A percentile compares a stretch with the other conserved stretches of the same genome.
These are phyloP conservation scores for Pugionium dolabratum DNA, from an alignment of 345 rosid species.

Conservation along the genomic window DNA sequence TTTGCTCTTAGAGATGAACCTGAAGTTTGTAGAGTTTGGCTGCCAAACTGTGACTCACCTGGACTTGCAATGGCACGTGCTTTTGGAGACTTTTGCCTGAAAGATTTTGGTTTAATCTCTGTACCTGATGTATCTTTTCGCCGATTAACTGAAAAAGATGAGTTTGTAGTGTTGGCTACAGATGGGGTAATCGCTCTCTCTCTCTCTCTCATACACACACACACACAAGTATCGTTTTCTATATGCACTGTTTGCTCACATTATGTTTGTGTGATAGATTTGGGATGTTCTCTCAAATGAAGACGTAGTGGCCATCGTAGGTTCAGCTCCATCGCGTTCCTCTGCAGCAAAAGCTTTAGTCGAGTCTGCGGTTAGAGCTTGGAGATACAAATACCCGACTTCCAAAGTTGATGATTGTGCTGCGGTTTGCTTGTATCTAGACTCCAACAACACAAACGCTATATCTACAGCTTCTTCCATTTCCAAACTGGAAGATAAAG, in stretches of 20 bases:
- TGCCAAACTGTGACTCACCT: conserved; percentile 83
- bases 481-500: conserved; percentile 37
- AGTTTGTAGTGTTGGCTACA: conserved; percentile 85
- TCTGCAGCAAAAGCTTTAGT: conserved; percentile 72
- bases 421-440: conserved; percentile 74
- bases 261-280: conserved; percentile 45
- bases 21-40: conserved; percentile 91
- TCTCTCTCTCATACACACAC: not conserved
- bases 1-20: conserved; percentile 94
- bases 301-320: conserved; percentile 41
- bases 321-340: conserved; percentile 64
- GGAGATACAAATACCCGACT: conserved; percentile 87
- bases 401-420: conserved; percentile 49
- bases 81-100: not conserved
- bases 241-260: not conserved
- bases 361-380: conserved; percentile 74
- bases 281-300: conserved; percentile 86
- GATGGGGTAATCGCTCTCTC: conserved; percentile 62
- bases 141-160: conserved; percentile 66
- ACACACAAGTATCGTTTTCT: not conserved
- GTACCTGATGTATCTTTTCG: conserved; percentile 80
- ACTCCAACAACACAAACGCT: conserved; percentile 42
- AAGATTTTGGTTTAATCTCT: conserved; percentile 44
- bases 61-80: conserved; percentile 99
- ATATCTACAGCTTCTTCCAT: conserved; percentile 49